Conservation (phyloP, 2,329 filamentous ascomycete species). For the Pseudogymnoascus sp. region DNA sequence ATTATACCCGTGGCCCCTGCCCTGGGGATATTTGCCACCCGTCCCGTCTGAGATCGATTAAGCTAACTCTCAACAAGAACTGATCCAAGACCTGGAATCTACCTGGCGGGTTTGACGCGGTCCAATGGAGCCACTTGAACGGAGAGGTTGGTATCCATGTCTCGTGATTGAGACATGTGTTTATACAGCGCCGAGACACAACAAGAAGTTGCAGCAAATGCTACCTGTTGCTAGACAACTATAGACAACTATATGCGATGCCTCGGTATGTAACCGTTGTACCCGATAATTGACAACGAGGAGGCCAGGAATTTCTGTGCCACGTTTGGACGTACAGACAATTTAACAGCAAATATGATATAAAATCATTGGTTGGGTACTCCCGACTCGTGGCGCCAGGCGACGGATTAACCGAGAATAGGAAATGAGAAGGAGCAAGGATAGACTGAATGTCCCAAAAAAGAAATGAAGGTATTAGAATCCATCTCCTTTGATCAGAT, state of each 20-base stretch:
- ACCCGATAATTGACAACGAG: neutral
- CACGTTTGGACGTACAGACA: neutral
- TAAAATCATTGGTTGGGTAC: neutral
- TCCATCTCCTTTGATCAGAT: neutral
- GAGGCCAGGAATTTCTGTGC: neutral
- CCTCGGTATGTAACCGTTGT: neutral
- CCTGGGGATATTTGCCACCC: neutral
- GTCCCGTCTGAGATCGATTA: neutral
- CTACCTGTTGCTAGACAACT: neutral
- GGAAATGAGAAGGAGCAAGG: neutral
- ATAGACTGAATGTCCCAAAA: neutral
- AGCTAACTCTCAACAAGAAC: neutral
- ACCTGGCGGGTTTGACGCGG: neutral
- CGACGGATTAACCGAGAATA: neutral
- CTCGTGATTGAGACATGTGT: neutral
- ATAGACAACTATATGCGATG: neutral
- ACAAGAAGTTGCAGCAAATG: neutral
- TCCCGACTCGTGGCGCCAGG: neutral
- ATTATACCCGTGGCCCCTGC: neutral
- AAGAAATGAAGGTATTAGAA: neutral
- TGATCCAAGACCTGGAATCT: neutral
- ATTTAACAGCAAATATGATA: neutral
- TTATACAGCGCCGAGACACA: neutral
- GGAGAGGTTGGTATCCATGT: neutral
- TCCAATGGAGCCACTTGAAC: neutral